phyloP scores from a whole-genome alignment of 352 stramenopile genomes.

The Globisporangium barbulae region DNA sequence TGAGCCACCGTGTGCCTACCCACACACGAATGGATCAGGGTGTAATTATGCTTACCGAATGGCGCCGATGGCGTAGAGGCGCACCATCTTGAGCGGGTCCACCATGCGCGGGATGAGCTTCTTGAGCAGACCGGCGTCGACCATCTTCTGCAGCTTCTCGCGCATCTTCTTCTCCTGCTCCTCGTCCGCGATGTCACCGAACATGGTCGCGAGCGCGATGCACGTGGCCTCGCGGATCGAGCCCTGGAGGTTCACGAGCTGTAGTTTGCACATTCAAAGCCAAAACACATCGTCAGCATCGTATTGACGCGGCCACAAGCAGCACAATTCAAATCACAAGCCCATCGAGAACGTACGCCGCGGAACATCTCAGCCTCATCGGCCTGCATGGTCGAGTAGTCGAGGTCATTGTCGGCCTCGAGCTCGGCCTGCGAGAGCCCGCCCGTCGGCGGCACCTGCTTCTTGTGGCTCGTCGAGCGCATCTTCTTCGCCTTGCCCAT shows the following conservation, averaged over 20 bases:
- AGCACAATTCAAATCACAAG: neutral
- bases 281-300: constrained; percentile 4
- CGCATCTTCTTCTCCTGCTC: constrained; percentile 52
- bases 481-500: constrained; percentile 90
- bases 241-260: constrained; percentile 72
- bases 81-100: constrained; percentile 82
- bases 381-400: constrained; percentile 40
- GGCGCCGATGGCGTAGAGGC: constrained; percentile 75
- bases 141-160: constrained; percentile 73
- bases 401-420: constrained; percentile 34
- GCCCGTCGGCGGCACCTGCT: constrained; percentile 58
- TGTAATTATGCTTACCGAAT: constrained; percentile 31
- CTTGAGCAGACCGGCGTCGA: constrained; percentile 67
- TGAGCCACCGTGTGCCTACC: neutral
- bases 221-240: constrained; percentile 85
- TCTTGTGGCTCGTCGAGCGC: constrained; percentile 83
- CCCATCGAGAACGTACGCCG: constrained; percentile 27
- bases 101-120: constrained; percentile 85
- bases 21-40: neutral
- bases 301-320: neutral
- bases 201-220: constrained; percentile 82
- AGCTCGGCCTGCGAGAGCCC: constrained; percentile 55
- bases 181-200: constrained; percentile 59
- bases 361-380: constrained; percentile 73
- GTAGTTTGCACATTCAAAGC: neutral